A percentile compares a stretch with the other conserved stretches of the same genome.
These are phyloP conservation scores for Amanita subjunquillea DNA, from an alignment of 768 basidiomycete species.

Conservation along the genomic window DNA sequence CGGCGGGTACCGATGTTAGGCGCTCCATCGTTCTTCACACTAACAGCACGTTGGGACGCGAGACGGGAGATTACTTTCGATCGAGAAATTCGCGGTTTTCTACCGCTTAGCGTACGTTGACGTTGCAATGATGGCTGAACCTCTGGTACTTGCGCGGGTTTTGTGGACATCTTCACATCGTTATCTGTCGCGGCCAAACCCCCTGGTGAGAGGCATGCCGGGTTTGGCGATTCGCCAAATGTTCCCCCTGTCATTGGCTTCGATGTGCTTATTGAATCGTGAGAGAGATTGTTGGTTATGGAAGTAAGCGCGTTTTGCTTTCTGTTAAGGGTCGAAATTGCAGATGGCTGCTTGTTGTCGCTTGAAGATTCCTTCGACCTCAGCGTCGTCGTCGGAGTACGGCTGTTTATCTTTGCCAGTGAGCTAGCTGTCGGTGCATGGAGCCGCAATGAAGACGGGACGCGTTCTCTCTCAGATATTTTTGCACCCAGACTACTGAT, in stretches of 20 bases:
- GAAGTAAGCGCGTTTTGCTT: conserved; percentile 15
- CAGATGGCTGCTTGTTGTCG: conserved; percentile 1
- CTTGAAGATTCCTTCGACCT: conserved; percentile 8
- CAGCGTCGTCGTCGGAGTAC: conserved; percentile 5
- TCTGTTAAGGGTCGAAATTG: conserved; percentile 4
- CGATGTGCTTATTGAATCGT: neutral
- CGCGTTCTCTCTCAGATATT: conserved; percentile 7
- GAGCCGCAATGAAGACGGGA: conserved; percentile 32
- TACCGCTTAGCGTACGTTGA: conserved; percentile 23
- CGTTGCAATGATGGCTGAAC: conserved; percentile 1
- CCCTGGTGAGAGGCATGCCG: neutral
- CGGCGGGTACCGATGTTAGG: neutral
- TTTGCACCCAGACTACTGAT: conserved; percentile 26
- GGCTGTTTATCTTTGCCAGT: conserved; percentile 42
- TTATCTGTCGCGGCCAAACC: neutral
- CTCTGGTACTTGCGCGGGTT: neutral
- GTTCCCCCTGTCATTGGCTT: neutral
- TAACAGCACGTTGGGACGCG: conserved; percentile 52
- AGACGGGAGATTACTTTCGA: conserved; percentile 72
- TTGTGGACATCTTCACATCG: neutral
- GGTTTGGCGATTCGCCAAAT: neutral
- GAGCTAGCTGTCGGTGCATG: conserved; percentile 74
- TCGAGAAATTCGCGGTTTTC: conserved; percentile 72
- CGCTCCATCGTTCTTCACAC: neutral
- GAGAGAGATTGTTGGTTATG: conserved; percentile 26